These are phyloP conservation scores for Fagus crenata DNA, from an alignment of 306 rosid species.

Conservation along the genomic window DNA sequence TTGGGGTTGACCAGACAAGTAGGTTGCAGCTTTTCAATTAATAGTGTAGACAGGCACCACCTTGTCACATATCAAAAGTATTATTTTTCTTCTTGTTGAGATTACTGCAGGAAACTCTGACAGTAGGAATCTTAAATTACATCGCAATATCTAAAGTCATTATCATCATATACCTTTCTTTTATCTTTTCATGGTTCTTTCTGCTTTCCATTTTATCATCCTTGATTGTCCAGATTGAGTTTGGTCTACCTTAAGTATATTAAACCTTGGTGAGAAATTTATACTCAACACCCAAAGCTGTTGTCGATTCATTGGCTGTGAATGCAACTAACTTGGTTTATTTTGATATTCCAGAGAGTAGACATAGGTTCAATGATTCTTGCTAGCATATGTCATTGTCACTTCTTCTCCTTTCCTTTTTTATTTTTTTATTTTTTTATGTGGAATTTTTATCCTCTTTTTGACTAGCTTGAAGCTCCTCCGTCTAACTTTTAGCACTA, in stretches of 20 bases:
- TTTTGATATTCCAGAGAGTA: background rate
- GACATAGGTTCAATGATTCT: background rate
- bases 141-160: background rate
- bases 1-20: background rate
- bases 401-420: background rate
- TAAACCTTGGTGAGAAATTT: background rate
- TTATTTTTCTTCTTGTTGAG: background rate
- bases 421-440: too few relatives aligned
- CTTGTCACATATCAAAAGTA: background rate
- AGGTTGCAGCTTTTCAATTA: background rate
- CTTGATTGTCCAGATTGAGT: background rate
- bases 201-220: background rate
- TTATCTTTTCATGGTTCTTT: background rate
- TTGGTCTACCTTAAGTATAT: too few relatives aligned
- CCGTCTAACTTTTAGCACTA: background rate
- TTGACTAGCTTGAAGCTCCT: background rate
- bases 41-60: background rate
- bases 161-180: background rate
- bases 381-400: background rate
- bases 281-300: background rate
- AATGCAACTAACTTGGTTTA: background rate
- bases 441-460: background rate
- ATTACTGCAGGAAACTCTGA: background rate
- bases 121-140: background rate
- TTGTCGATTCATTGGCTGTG: background rate